Base-by-base conservation (phyloP, 441 rosid species). In the Capsella rubella region DNA sequence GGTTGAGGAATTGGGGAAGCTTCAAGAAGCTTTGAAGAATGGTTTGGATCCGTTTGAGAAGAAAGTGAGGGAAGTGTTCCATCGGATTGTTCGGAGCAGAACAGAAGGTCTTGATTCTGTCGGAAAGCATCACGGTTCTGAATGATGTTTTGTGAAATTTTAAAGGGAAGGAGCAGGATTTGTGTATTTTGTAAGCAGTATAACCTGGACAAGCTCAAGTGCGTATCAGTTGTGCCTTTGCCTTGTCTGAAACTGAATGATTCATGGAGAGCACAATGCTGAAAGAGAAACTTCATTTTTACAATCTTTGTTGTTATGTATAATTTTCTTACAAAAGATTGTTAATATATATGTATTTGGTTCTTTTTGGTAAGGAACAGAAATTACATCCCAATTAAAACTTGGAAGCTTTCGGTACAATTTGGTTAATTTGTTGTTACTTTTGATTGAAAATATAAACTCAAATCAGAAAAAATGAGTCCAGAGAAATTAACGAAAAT, bases 51-150 rank as follows among this genome's bases (percentile, higher is more conserved):
- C 94, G 0, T 74, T 94, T 84, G 99, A 94, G 84, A 81, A 74
- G 72, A 90, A 87, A 68, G 89, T 94, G 45, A 87, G 95, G 58
- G 93, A 92, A 39, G 94, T 86, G 49, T 94, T 94, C 67, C 97
- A 90, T 74, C 76, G 90, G 80, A 92, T 94, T 69, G 97, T 90
- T 11, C 78, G 83, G 28, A 85, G 94, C 89, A 86, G 97, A 75
- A 90, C 92, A 1, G 95, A 90, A 29, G 92, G 95, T 52, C 90
- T 89, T 68, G 94, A 86, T 52, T 81, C 83, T 61, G 69, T 76
- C 62, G 91, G 89, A 31, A 76, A 15, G 55, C 56, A 40, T 50
- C 50, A 55, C 28, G 31, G 8, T 29, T 65, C 35, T 0, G 45
- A 55, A 34, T 58, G 64, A 58, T 58, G 7, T 31, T 56, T 9